These are phyloP conservation scores for Neurospora tetraspora DNA, from an alignment of 495 filamentous ascomycete species.

Conservation along the genomic window DNA sequence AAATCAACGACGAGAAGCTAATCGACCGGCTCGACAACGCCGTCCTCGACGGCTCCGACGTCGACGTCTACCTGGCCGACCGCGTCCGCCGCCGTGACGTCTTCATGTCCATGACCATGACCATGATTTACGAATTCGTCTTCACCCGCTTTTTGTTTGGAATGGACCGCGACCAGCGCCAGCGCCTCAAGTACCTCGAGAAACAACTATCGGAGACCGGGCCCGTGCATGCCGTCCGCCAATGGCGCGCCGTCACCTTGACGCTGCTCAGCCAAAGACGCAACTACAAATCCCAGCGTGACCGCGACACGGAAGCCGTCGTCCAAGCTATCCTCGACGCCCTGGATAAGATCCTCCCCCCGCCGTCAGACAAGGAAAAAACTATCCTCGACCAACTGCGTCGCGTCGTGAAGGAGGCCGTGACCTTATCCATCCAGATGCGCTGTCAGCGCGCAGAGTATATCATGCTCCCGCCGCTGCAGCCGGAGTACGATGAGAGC, in stretches of 20 bases:
- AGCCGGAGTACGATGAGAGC: slow-evolving; percentile 86
- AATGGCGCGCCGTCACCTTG: slow-evolving; percentile 92
- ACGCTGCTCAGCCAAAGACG: slow-evolving; percentile 73
- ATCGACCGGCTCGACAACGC: slow-evolving; percentile 89
- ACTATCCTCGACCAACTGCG: slow-evolving; percentile 72
- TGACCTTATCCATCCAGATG: slow-evolving; percentile 89
- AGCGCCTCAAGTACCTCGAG: slow-evolving; percentile 90
- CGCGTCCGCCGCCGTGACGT: slow-evolving; percentile 79
- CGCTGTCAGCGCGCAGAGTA: slow-evolving; percentile 91
- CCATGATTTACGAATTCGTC: slow-evolving; percentile 95
- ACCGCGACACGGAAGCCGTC: slow-evolving; percentile 80
- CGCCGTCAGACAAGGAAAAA: slow-evolving; percentile 59
- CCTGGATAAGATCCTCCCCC: slow-evolving; percentile 69
- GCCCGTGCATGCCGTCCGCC: slow-evolving; percentile 69
- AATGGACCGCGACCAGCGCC: slow-evolving; percentile 93
- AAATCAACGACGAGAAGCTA: slow-evolving; percentile 78
- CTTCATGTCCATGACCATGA: slow-evolving; percentile 96
- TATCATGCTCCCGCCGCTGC: slow-evolving; percentile 92
- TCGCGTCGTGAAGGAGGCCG: slow-evolving; percentile 73
- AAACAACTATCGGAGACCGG: slow-evolving; percentile 84
- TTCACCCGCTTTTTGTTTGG: slow-evolving; percentile 97
- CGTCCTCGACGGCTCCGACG: slow-evolving; percentile 85
- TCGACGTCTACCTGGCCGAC: slow-evolving; percentile 74
- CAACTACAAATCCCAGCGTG: slow-evolving; percentile 62
- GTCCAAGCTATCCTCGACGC: slow-evolving; percentile 75